Conservation (phyloP, 208 protist genomes). For the Angomonas deanei region DNA sequence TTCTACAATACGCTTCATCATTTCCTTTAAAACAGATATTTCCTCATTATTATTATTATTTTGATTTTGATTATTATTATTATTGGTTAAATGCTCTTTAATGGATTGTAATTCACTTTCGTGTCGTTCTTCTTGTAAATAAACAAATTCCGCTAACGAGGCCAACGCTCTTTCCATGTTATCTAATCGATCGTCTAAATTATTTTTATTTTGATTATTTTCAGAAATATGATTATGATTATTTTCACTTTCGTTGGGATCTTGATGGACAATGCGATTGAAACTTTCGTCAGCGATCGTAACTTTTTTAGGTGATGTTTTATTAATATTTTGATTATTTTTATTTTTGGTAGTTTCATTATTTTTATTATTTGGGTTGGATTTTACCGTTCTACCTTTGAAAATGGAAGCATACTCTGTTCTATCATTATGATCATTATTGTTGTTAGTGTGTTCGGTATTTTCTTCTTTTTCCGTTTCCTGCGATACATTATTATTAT, state of each 20-base stretch:
- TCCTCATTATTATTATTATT: not conserved
- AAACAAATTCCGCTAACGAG: not conserved
- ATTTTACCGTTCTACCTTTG: no score
- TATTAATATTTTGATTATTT: not conserved
- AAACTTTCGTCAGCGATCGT: not conserved
- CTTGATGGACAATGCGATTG: not conserved
- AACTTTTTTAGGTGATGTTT: no score
- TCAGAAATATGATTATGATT: constrained; percentile 10
- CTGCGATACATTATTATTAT: not conserved
- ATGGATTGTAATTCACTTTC: not conserved
- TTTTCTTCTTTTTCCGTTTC: not conserved
- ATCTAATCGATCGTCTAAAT: constrained; percentile 5
- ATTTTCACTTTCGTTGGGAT: not conserved
- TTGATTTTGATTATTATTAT: not conserved
- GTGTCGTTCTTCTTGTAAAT: not conserved
- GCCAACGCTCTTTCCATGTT: not conserved
- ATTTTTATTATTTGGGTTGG: no score
- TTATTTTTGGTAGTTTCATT: not conserved
- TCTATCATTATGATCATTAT: not conserved
- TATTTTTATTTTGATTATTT: constrained; percentile 9
- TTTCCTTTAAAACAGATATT: not conserved
- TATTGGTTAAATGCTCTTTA: not conserved
- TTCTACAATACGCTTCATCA: not conserved
- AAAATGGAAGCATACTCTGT: no score
- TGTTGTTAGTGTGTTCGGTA: not conserved